Evolutionary conservation across 2,329 filamentous ascomycete species (phyloP), one percentile per base, ranked within the genome.

Genomic region (Aspergillus intermedius): DNA sequence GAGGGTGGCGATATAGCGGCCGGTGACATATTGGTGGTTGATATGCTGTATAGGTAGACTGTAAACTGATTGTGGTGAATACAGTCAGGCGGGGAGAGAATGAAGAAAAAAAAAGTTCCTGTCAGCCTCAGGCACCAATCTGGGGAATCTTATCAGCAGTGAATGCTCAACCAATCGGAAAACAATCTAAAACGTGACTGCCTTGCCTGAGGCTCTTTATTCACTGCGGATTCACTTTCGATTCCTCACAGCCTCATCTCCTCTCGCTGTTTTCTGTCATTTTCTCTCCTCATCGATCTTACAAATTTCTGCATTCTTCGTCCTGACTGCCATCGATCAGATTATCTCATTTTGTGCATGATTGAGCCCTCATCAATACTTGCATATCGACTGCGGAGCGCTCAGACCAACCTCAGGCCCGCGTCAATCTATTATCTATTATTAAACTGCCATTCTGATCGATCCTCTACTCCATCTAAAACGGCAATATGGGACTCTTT

Each of bases 201-300:
- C 62, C 62, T 64, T 64, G 62, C 62, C 62, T 64, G 61, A 60
- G 53, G 56, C 22, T 46, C 42, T 41, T 39, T 39, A 39, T 39
- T 39, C 35, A 30, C 25, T 30, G 10, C 3, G 34, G 34, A 22
- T 41, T 19, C 19, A n/a, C 12, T 13, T 7, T 19, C 3, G 9
- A 23, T 23, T 41, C 25, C 25, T 30, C 25, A 28, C 21, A 23
- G 42, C 44, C 45, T 47, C 40, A 34, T 15, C 22, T 39, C 46
- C 50, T 42, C n/a, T 45, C 39, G 51, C 22, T 50, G 35, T 37
- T 45, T 46, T 17, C 45, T 49, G 48, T 46, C 49, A 51, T 48
- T 46, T 48, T 40, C 46, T 30, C 39, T 28, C 41, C 47, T 34
- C 25, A 34, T 52, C 45, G 9, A 21, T 13, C 23, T 15, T 13